These are phyloP conservation scores for Trichoderma asperellum DNA, from an alignment of 2,329 filamentous ascomycete genomes.

Conservation along the genomic window DNA sequence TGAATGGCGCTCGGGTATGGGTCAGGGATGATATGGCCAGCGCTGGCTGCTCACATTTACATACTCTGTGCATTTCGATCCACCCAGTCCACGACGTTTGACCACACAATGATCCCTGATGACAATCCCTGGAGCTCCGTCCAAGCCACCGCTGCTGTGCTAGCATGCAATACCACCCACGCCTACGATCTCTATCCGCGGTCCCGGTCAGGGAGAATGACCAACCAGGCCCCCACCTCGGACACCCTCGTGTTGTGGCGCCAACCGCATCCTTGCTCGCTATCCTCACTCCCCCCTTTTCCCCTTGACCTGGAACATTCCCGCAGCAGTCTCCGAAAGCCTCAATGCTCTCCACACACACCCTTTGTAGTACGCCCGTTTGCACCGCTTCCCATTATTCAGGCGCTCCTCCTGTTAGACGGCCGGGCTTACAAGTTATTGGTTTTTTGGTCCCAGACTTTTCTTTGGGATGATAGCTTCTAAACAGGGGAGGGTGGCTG, in stretches of 20 bases:
- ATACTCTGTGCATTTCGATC: slow-evolving; percentile 31
- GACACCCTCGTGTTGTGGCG: slow-evolving; percentile 16
- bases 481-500: slow-evolving; percentile 25
- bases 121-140: slow-evolving; percentile 39
- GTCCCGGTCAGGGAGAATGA: slow-evolving; percentile 30
- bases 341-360: slow-evolving; percentile 15
- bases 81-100: slow-evolving; percentile 32
- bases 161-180: slow-evolving; percentile 27
- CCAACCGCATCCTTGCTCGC: neutral
- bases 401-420: slow-evolving; percentile 17
- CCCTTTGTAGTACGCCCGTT: slow-evolving; percentile 20
- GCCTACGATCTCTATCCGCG: slow-evolving; percentile 32
- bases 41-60: slow-evolving; percentile 30
- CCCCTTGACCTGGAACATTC: slow-evolving; percentile 7
- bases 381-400: slow-evolving; percentile 15
- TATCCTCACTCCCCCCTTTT: slow-evolving; percentile 9
- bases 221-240: slow-evolving; percentile 12
- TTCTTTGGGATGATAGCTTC: slow-evolving; percentile 24
- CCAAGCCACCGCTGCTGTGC: slow-evolving; percentile 23
- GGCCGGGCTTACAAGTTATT: slow-evolving; percentile 16
- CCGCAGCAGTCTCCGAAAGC: slow-evolving; percentile 4
- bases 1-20: slow-evolving; percentile 25
- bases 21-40: slow-evolving; percentile 18
- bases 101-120: slow-evolving; percentile 32
- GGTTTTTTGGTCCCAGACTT: slow-evolving; percentile 23